These are phyloP conservation scores for Papiliotrema laurentii DNA, from an alignment of 1,284 basidiomycete species.

Conservation along the genomic window DNA sequence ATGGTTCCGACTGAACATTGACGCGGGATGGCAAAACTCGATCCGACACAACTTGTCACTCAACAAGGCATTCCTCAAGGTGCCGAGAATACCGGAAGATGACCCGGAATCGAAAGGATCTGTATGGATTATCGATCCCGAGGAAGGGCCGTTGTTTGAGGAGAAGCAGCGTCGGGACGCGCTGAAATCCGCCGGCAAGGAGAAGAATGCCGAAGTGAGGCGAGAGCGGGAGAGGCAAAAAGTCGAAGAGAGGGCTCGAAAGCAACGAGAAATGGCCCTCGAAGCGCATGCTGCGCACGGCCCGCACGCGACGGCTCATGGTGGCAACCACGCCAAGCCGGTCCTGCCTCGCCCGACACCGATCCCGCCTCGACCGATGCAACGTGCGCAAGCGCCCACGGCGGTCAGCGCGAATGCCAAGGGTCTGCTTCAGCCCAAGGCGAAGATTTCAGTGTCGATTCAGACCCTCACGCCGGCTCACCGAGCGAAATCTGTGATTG, in stretches of 20 bases:
- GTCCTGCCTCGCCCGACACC: conserved; percentile 1
- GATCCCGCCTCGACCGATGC: conserved; percentile 8
- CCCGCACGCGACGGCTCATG: not conserved
- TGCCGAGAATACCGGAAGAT: conserved; percentile 69
- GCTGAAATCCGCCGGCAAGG: conserved; percentile 41
- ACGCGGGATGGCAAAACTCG: conserved; percentile 50
- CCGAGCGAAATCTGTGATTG: conserved; percentile 36
- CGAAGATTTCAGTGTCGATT: conserved; percentile 38
- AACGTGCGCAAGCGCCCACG: conserved; percentile 5
- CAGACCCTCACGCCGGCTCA: conserved; percentile 37
- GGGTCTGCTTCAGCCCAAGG: conserved; percentile 32
- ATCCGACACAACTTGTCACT: conserved; percentile 47
- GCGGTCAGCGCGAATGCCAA: conserved; percentile 18
- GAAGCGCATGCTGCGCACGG: not conserved
- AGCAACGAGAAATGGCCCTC: conserved; percentile 23
- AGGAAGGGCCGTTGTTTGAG: conserved; percentile 49
- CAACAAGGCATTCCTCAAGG: conserved; percentile 33
- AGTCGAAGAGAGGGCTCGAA: conserved; percentile 33
- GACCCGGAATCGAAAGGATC: conserved; percentile 78
- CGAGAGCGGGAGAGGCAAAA: conserved; percentile 37
- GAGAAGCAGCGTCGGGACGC: conserved; percentile 44
- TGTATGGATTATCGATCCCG: conserved; percentile 80
- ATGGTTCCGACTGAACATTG: conserved; percentile 79
- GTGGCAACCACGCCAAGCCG: conserved; percentile 17
- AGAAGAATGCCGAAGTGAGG: conserved; percentile 42